A percentile compares a stretch with the other conserved stretches of the same genome.
Conservation (phyloP, 164 flowering plant genomes). For the Kalanchoe fedtschenkoi region DNA sequence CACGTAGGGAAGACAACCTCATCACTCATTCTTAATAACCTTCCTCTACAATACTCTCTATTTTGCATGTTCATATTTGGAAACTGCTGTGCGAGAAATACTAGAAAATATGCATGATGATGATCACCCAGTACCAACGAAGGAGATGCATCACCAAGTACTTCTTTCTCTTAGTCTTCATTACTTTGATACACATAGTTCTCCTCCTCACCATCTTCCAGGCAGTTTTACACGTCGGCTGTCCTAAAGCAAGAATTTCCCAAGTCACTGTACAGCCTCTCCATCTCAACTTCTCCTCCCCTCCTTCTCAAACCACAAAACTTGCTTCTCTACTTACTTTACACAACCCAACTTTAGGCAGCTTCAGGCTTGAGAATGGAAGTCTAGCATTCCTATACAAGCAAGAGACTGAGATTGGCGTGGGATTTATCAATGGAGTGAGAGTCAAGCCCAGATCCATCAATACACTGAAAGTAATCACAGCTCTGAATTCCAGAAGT, state of each 20-base stretch:
- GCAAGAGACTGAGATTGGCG: not conserved
- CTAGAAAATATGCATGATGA: not conserved
- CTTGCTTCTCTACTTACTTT: not conserved
- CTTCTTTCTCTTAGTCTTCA: not conserved
- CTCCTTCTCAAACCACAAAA: not conserved
- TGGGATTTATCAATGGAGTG: not conserved
- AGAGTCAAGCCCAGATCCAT: not conserved
- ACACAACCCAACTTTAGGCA: not conserved
- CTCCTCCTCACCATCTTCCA: constrained; percentile 5
- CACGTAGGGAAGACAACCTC: no score
- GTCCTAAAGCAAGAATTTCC: not conserved
- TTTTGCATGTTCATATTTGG: not conserved
- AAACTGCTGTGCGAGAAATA: no score
- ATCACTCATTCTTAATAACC: no score
- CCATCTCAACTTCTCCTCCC: not conserved
- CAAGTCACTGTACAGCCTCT: not conserved
- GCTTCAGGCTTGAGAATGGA: not conserved
- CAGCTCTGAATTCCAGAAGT: not conserved
- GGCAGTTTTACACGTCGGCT: not conserved
- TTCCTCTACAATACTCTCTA: no score
- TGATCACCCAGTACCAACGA: not conserved
- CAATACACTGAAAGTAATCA: not conserved
- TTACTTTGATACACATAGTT: not conserved
- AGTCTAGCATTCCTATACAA: not conserved
- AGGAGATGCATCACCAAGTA: not conserved